A percentile compares a stretch with the other conserved stretches of the same genome.
These are phyloP conservation scores for Cephalotrichum gorgonifer DNA, from an alignment of 2,329 filamentous ascomycete species.

Conservation along the genomic window DNA sequence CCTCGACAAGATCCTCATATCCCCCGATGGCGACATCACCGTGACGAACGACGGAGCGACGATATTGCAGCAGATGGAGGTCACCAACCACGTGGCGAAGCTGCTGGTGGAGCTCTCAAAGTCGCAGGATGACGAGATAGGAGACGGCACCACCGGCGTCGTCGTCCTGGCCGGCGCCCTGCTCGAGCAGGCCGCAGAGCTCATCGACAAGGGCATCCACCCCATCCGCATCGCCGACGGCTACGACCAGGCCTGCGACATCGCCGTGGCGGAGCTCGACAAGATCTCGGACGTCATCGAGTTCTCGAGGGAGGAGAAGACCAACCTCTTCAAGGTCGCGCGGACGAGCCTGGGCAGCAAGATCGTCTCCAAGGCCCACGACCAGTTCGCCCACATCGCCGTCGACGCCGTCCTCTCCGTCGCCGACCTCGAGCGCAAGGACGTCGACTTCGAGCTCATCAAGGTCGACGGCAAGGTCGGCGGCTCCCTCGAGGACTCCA, in stretches of 20 bases:
- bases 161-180: conserved; percentile 92
- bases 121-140: conserved; percentile 98
- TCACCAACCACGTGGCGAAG: conserved; percentile 96
- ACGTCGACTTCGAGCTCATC: conserved; percentile 98
- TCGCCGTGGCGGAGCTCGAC: conserved; percentile 86
- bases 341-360: conserved; percentile 96
- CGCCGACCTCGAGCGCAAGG: conserved; percentile 88
- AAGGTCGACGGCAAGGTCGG: conserved; percentile 99
- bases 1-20: conserved; percentile 98
- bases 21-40: conserved; percentile 95
- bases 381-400: conserved; percentile 95
- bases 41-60: conserved; percentile 98
- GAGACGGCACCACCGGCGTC: conserved; percentile 94
- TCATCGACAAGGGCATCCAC: conserved; percentile 99
- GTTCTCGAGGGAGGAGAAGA: conserved; percentile 69
- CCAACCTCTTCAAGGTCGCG: conserved; percentile 87
- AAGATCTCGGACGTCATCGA: conserved; percentile 84
- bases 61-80: conserved; percentile 97
- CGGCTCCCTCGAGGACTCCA: conserved; percentile 81
- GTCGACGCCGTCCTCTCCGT: conserved; percentile 96
- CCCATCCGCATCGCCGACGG: conserved; percentile 97
- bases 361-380: conserved; percentile 97
- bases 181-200: conserved; percentile 89
- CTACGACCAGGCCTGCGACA: conserved; percentile 95
- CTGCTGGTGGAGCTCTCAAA: conserved; percentile 93